Base-by-base conservation (phyloP, 1,284 basidiomycete species). In the Marasmius sp. region DNA sequence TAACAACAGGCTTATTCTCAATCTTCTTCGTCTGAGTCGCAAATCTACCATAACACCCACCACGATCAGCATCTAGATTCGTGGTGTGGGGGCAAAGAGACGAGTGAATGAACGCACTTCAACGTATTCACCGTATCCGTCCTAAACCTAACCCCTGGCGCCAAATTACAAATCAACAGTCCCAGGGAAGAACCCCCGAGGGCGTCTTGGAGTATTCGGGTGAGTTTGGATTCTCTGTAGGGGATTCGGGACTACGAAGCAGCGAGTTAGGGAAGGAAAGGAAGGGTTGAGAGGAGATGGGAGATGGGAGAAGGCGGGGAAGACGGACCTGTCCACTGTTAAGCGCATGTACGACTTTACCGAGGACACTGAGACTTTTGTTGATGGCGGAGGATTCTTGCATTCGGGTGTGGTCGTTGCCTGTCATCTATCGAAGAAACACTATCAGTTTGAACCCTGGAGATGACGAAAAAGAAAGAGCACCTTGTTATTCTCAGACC, bases 401-500 rank as follows among this genome's bases (percentile, higher is more conserved):
- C 89, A 94, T 92, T 1, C 93, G 84, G 14, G 83, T 86, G 1
- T 85, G 76, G 69, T 94, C 89, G 66, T 94, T 94, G 8, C 93
- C 93, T 1, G 93, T 94, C 45, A 90, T 79, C 82, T 88, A 65
- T 27, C 56, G 0, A 39, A 18, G 14, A 33, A 10, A 9, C 18
- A 34, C 18, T 20, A 33, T 34, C 56, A 11, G 47, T 57, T 64
- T 27, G 56, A 60, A 20, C 59, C 11, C 36, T 43, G 16, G 11
- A 54, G 20, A 50, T 27, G 60, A 33, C 48, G 39, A 51, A 43
- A 20, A 60, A 41, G 18, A 41, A 38, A 16, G 34, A 14, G 9
- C 48, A 86, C 86, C 73, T 93, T 94, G 72, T 94, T 94, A 69
- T 94, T 94, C 76, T 95, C 93, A 0, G 90, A 92, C 11, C 93